Percentiles rank a stretch among this genome's conserved stretches.
phyloP scores from a whole-genome alignment of 208 protist genomes.

The Phytomonas sp. region DNA sequence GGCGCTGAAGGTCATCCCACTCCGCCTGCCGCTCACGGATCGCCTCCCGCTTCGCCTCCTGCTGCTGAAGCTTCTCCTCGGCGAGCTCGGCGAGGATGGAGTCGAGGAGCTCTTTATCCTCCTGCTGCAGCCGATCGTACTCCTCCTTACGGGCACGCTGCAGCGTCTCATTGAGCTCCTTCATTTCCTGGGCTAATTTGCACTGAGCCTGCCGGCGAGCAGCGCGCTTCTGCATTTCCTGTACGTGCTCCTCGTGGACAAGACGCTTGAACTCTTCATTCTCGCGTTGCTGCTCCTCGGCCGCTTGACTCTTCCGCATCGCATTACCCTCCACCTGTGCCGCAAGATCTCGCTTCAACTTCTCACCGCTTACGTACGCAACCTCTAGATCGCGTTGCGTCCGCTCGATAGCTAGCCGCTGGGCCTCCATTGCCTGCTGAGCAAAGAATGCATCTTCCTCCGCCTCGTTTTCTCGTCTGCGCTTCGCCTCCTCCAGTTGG shows the following conservation, averaged over 20 bases:
- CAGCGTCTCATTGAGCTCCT: conserved; percentile 57
- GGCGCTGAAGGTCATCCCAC: conserved; percentile 40
- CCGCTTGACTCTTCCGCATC: conserved; percentile 25
- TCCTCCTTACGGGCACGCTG: conserved; percentile 59
- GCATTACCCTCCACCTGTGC: conserved; percentile 70
- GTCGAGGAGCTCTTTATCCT: conserved; percentile 69
- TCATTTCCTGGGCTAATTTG: conserved; percentile 56
- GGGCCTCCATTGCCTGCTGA: conserved; percentile 62
- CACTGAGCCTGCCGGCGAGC: conserved; percentile 21
- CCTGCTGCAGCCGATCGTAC: conserved; percentile 52
- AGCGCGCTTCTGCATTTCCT: conserved; percentile 36
- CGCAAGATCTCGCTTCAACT: conserved; percentile 42
- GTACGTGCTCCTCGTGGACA: conserved; percentile 54
- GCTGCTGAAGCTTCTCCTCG: conserved; percentile 35
- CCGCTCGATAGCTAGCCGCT: conserved; percentile 50
- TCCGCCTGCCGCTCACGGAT: conserved; percentile 24
- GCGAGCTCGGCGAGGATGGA: conserved; percentile 38
- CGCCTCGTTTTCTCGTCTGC: conserved; percentile 29
- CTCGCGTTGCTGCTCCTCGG: conserved; percentile 31
- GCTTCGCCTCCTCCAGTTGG: conserved; percentile 42
- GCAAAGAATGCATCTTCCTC: conserved; percentile 57
- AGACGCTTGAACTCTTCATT: conserved; percentile 59
- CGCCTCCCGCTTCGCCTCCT: conserved; percentile 25
- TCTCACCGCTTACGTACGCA: conserved; percentile 31
- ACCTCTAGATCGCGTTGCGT: conserved; percentile 52